Conservation (phyloP, 2,329 filamentous ascomycete species). For the Keithomyces neogunnii region DNA sequence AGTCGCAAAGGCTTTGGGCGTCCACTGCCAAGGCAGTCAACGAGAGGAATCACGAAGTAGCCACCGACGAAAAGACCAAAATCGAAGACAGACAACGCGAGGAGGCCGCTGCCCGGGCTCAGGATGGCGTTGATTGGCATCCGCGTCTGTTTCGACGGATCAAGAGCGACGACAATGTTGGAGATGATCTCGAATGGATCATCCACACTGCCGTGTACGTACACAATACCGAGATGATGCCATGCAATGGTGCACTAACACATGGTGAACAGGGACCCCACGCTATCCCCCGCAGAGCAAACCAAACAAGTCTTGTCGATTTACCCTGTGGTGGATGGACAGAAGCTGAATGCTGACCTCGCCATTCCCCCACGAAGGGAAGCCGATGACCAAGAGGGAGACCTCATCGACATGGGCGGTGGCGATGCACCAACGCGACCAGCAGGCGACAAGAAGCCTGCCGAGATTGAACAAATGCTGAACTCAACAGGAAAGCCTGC, state of each 20-base stretch:
- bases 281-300: conserved; percentile 56
- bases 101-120: conserved; percentile 71
- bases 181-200: conserved; percentile 91
- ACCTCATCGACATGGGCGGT: conserved; percentile 52
- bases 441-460: conserved; percentile 6
- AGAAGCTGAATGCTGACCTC: conserved; percentile 48
- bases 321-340: conserved; percentile 74
- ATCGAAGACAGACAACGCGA: conserved; percentile 89
- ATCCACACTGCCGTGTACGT: conserved; percentile 76
- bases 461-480: conserved; percentile 37
- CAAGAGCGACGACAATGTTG: conserved; percentile 67
- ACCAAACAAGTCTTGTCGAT: conserved; percentile 79
- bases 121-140: conserved; percentile 78
- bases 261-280: conserved; percentile 17
- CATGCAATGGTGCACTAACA: conserved; percentile 8
- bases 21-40: conserved; percentile 75
- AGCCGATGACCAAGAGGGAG: conserved; percentile 9
- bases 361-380: conserved; percentile 40
- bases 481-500: conserved; percentile 37
- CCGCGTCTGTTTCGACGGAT: conserved; percentile 78
- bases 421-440: conserved; percentile 3
- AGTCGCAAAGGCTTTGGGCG: conserved; percentile 83
- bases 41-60: conserved; percentile 75
- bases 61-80: conserved; percentile 92
- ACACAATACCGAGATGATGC: neutral